Evolutionary conservation across 495 filamentous ascomycete species (phyloP).

Genomic region (Penicillium mononematosum): DNA sequence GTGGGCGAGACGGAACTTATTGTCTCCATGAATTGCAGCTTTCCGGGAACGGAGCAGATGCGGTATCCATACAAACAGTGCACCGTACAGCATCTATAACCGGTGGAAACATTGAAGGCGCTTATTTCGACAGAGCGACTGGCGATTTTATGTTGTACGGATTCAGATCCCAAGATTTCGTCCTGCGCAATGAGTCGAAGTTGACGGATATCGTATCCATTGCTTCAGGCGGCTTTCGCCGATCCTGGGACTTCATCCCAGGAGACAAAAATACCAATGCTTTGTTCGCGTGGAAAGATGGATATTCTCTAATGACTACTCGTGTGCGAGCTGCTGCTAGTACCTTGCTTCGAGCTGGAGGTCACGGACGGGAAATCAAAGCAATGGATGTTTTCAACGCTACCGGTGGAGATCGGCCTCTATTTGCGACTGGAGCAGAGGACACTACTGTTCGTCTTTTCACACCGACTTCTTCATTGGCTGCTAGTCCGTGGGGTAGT

Average conservation of each 20-base stretch:
- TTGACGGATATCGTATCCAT: slow-evolving; percentile 64
- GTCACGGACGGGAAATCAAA: slow-evolving; percentile 89
- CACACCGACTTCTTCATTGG: slow-evolving; percentile 18
- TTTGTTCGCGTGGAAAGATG: slow-evolving; percentile 55
- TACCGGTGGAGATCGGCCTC: slow-evolving; percentile 16
- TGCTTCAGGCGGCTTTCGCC: slow-evolving; percentile 79
- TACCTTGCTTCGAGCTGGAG: slow-evolving; percentile 59
- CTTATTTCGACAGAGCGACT: slow-evolving; percentile 51
- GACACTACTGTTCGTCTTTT: slow-evolving; percentile 78
- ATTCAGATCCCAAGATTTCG: slow-evolving; percentile 73
- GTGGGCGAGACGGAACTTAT: slow-evolving; percentile 72
- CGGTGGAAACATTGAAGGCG: slow-evolving; percentile 65
- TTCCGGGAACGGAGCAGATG: slow-evolving; percentile 1
- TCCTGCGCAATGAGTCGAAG: slow-evolving; percentile 71
- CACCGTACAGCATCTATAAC: slow-evolving; percentile 60
- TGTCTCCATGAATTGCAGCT: slow-evolving; percentile 49
- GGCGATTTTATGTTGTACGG: slow-evolving; percentile 69
- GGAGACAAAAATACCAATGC: slow-evolving; percentile 22
- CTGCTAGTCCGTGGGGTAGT: slow-evolving; percentile 25
- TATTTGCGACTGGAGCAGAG: slow-evolving; percentile 81
- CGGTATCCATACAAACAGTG: slow-evolving; percentile 40
- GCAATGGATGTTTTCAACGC: slow-evolving; percentile 55
- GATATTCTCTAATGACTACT: slow-evolving; percentile 40
- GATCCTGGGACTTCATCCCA: slow-evolving; percentile 62
- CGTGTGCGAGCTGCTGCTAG: slow-evolving; percentile 50